Conservation (phyloP, 306 rosid genomes). For the Macrotyloma uniflorum region DNA sequence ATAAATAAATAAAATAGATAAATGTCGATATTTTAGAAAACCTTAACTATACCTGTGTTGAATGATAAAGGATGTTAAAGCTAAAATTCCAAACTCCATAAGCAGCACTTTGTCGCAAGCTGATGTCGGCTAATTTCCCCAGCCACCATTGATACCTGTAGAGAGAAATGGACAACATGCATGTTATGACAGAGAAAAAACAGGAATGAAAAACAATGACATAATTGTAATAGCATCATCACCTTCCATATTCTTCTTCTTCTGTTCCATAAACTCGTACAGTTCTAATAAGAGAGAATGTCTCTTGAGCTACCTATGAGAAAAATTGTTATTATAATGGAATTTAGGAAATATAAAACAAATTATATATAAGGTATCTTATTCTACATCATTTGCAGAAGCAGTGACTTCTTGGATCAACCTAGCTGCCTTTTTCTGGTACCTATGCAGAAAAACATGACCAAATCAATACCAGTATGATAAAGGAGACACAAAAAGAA, state of each 20-base stretch:
- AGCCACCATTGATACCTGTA: conserved; percentile 84
- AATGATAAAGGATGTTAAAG: conserved; percentile 87
- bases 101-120: conserved; percentile 90
- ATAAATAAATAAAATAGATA: neutral
- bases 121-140: conserved; percentile 78
- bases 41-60: conserved; percentile 73
- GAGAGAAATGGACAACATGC: conserved; percentile 25
- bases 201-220: neutral
- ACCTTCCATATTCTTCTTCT: conserved; percentile 84
- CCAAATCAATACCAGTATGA: conserved; percentile 27
- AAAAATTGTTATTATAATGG: conserved; percentile 3
- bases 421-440: conserved; percentile 92
- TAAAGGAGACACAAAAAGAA: neutral
- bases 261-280: conserved; percentile 96
- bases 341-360: conserved; percentile 17
- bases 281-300: conserved; percentile 87
- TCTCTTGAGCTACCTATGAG: conserved; percentile 92
- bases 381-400: conserved; percentile 85
- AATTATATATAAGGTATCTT: conserved; percentile 25
- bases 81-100: conserved; percentile 87
- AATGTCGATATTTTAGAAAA: conserved; percentile 10
- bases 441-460: conserved; percentile 52
- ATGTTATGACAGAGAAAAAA: conserved; percentile 34
- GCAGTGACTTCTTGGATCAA: conserved; percentile 87
- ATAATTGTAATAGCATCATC: conserved; percentile 31